Conservation (phyloP, 495 filamentous ascomycete genomes). For the Opeltia flavorubescens region DNA sequence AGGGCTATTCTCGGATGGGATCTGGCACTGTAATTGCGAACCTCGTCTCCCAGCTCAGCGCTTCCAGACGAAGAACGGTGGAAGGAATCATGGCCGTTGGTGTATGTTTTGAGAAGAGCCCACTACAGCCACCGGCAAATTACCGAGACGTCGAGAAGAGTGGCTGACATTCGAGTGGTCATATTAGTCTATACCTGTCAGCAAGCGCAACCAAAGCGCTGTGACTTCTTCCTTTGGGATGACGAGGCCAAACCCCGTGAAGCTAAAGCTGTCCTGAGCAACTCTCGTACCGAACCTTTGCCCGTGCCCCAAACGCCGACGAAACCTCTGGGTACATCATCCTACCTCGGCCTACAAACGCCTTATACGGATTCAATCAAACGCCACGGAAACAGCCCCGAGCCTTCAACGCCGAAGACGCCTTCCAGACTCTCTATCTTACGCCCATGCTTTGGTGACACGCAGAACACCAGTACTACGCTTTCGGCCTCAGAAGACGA, state of each 20-base stretch:
- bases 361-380: constrained; percentile 8
- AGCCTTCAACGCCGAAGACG: constrained; percentile 12
- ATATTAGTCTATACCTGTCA: constrained; percentile 55
- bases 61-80: constrained; percentile 51
- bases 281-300: constrained; percentile 29
- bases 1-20: constrained; percentile 40
- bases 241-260: constrained; percentile 47
- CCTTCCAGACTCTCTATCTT: constrained; percentile 24
- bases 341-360: constrained; percentile 3
- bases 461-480: constrained; percentile 9
- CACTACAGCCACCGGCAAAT: neutral
- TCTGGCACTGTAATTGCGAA: constrained; percentile 54
- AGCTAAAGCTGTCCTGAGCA: constrained; percentile 33
- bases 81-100: constrained; percentile 46
- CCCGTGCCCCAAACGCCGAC: constrained; percentile 12
- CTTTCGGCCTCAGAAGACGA: constrained; percentile 23
- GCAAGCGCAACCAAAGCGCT: constrained; percentile 33
- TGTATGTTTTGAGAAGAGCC: constrained; percentile 20
- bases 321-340: constrained; percentile 3
- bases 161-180: constrained; percentile 3
- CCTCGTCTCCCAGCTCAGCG: constrained; percentile 45
- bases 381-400: constrained; percentile 6
- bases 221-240: constrained; percentile 60
- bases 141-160: neutral
- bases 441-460: constrained; percentile 1